Evolutionary conservation across 1,139 yeast genomes (phyloP).

Genomic region (Maudiozyma humilis): DNA sequence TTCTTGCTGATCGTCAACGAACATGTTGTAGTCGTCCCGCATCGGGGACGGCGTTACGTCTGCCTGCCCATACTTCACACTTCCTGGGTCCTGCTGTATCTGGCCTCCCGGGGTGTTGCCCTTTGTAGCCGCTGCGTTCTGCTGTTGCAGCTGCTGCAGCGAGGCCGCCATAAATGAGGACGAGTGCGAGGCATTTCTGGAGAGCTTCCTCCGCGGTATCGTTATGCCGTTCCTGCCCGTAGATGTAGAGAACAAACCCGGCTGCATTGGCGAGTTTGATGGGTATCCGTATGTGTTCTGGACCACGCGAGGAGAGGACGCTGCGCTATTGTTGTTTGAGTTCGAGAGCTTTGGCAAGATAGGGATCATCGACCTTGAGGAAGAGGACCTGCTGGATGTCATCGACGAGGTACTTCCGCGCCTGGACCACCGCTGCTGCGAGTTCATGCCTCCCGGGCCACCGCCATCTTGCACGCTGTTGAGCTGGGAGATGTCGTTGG

Average conservation of each 20-base stretch:
- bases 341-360: slow-evolving; percentile 28
- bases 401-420: slow-evolving; percentile 29
- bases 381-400: slow-evolving; percentile 28
- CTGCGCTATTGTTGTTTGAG: slow-evolving; percentile 18
- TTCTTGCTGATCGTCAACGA: slow-evolving; percentile 4
- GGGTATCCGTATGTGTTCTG: not conserved
- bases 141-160: slow-evolving; percentile 21
- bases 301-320: slow-evolving; percentile 26
- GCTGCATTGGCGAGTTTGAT: slow-evolving; percentile 21
- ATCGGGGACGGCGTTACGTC: slow-evolving; percentile 6
- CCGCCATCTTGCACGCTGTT: slow-evolving; percentile 6
- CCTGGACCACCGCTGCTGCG: no score
- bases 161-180: slow-evolving; percentile 28
- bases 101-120: slow-evolving; percentile 6
- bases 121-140: slow-evolving; percentile 2
- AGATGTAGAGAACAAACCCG: slow-evolving; percentile 12
- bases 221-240: slow-evolving; percentile 19
- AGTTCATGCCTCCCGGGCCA: slow-evolving; percentile 12
- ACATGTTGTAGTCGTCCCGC: slow-evolving; percentile 20
- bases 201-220: slow-evolving; percentile 26
- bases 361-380: slow-evolving; percentile 29
- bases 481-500: slow-evolving; percentile 8
- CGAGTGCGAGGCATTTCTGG: slow-evolving; percentile 26
- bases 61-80: not conserved
- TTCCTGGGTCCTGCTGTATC: slow-evolving; percentile 7